Conservation (phyloP, 495 filamentous ascomycete genomes). For the Neurospora sp. region DNA sequence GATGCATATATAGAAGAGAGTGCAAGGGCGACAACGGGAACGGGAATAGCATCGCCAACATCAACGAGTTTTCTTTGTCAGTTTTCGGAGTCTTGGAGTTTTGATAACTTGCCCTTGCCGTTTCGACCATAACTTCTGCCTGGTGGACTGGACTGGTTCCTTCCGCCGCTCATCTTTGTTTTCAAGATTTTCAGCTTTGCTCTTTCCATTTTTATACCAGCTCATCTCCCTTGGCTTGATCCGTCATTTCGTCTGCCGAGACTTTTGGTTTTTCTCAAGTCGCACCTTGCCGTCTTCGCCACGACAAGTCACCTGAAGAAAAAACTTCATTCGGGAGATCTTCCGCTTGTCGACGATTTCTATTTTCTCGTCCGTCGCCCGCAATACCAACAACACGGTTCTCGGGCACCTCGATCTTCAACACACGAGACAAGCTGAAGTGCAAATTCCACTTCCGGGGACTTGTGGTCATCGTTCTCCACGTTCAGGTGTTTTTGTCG, state of each 20-base stretch:
- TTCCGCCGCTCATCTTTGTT: not conserved
- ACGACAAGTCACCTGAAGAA: not conserved
- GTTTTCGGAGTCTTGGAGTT: not conserved
- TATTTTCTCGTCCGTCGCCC: not conserved
- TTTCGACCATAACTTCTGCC: not conserved
- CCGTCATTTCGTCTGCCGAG: not conserved
- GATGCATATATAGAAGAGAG: not conserved
- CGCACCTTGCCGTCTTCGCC: not conserved
- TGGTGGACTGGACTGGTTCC: not conserved
- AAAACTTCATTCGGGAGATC: not conserved
- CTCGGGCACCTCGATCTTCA: not conserved
- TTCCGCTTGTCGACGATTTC: not conserved
- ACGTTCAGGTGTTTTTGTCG: slow-evolving; percentile 10
- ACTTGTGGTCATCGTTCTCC: not conserved
- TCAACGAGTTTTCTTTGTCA: not conserved
- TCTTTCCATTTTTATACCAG: not conserved
- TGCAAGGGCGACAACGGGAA: not conserved
- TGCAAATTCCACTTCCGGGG: not conserved
- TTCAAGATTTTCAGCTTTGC: not conserved
- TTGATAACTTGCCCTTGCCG: not conserved
- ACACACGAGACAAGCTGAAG: not conserved
- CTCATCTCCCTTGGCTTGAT: not conserved
- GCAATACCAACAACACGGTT: not conserved
- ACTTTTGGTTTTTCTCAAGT: not conserved
- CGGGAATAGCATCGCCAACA: not conserved